Percentiles rank a stretch among this genome's conserved stretches.
These are phyloP conservation scores for Myxozyma udenii DNA, from an alignment of 805 yeast genomes.

Conservation along the genomic window DNA sequence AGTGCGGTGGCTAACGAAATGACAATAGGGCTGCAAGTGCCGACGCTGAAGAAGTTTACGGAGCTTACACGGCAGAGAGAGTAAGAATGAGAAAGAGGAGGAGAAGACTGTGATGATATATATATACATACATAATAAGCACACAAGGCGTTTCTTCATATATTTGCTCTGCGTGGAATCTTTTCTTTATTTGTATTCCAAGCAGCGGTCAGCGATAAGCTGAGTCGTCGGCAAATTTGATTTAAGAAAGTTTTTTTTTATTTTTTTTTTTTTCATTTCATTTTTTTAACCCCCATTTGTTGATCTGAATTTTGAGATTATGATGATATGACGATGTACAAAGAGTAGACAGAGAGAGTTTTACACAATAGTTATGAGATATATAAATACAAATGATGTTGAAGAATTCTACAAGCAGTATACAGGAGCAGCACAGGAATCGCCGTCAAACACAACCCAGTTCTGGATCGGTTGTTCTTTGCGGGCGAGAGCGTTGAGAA, in stretches of 20 bases:
- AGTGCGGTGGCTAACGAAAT: not conserved
- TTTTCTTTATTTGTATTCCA: too few relatives aligned
- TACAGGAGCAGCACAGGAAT: conserved; percentile 70
- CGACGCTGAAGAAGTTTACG: conserved; percentile 80
- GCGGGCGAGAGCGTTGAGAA: conserved; percentile 73
- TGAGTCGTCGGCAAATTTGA: too few relatives aligned
- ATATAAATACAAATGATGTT: not conserved
- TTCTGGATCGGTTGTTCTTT: conserved; percentile 82
- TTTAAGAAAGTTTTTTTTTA: not conserved
- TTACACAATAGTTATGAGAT: not conserved
- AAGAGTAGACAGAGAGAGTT: not conserved
- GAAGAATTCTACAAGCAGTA: conserved; percentile 43
- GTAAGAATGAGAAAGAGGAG: too few relatives aligned
- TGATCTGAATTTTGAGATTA: not conserved
- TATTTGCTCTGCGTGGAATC: not conserved
- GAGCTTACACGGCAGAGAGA: conserved; percentile 51
- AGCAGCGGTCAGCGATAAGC: too few relatives aligned
- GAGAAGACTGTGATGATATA: too few relatives aligned
- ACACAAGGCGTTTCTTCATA: not conserved
- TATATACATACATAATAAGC: too few relatives aligned
- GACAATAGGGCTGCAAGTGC: conserved; percentile 58
- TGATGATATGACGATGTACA: not conserved
- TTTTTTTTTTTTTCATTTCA: not conserved
- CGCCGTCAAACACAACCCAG: conserved; percentile 71
- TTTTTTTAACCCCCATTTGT: not conserved